Base-by-base conservation (phyloP, 495 filamentous ascomycete genomes). In the Bacidia rubella region DNA sequence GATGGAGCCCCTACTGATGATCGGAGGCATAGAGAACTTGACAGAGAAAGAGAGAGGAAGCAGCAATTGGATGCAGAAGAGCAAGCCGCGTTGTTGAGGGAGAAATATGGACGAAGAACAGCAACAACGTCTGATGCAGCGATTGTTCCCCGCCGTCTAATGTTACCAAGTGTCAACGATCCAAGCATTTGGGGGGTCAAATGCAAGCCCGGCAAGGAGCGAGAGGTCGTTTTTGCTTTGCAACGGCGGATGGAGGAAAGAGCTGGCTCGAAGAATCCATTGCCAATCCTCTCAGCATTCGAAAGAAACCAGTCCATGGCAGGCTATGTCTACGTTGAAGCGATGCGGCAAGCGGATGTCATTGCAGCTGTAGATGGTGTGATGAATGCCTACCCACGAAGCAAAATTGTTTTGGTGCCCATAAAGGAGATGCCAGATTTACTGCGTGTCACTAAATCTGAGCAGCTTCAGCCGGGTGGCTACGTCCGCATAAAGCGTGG, bases 341-440 rank as follows among this genome's bases (percentile, higher is more conserved):
- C 92, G 11, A 78, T 80, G 57, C 75, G 86, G 47, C 85, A 90
- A 62, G 81, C 84, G 40, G 92, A 96, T 65, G 82, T 99, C 50
- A 69, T 88, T 65, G 68, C 79, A 10, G 85, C 85, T 3, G 69
- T 92, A 27, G 85, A 95, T 44, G 86, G 82, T 9, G 77, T 97
- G 57, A 78, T 82, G 52, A 85, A 90, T 63, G 82, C 87, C 24
- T 98, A 95, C 62, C 84, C 87, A 17, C 74, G 86, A 44, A 81
- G 79, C 23, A 92, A 89, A 65, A 77, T 87, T 65, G 75, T 87
- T 32, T 67, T 95, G 29, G 86, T 97, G 41, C 87, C 90, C n/a
- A 87, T 97, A 59, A 90, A 90, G 65, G 93, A 99, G 66, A 93
- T 95, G 83, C 90, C 93, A 0, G 92, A 96, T 66, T 79, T 99